Evolutionary conservation across 2,329 filamentous ascomycete species (phyloP), one percentile per base, ranked within the genome.

Genomic region (Trichoderma koningii): DNA sequence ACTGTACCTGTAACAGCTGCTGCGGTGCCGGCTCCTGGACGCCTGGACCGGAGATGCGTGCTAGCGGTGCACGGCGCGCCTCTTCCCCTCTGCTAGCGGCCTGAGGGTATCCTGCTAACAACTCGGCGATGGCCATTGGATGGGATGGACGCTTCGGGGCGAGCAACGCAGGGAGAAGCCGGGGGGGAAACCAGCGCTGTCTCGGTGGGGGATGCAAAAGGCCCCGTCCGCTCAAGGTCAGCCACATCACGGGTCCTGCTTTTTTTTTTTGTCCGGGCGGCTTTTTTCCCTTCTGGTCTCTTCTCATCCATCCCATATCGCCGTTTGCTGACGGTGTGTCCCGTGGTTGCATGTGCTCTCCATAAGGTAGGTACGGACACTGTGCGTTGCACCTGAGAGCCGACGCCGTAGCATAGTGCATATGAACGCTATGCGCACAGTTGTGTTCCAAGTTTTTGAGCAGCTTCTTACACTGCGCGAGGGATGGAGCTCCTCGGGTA

Each of bases 401-500:
- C 21, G 44, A 34, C 47, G 48, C 26, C 30, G 38, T 15, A 42
- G 51, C 60, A 55, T 41, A 55, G 61, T 55, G 51, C 51, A 47
- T 45, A 55, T 19, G 7, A 14, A 3, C 21, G n/a, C 23, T 53
- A 52, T 52, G 41, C 23, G n/a, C 19, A 52, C 38, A 26, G 51
- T 38, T 28, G 44, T n/a, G 28, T 59, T 44, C 53, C 41, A 17
- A 62, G 21, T 23, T 23, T 23, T 23, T 23, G 21, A 23, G 21
- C 21, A 23, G 17, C 23, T 23, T 21, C 38, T 55, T 21, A 21
- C 51, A 12, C 30, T 12, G 14, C 12, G 26, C 55, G 30, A 41
- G 56, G 56, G 44, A 60, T 60, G 56, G 56, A 41, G 38, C 57
- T 60, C 21, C 38, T 61, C 57, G 57, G 57, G 57, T 61, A 61